phyloP scores from a whole-genome alignment of 306 rosid genomes.

The Inga laurina region DNA sequence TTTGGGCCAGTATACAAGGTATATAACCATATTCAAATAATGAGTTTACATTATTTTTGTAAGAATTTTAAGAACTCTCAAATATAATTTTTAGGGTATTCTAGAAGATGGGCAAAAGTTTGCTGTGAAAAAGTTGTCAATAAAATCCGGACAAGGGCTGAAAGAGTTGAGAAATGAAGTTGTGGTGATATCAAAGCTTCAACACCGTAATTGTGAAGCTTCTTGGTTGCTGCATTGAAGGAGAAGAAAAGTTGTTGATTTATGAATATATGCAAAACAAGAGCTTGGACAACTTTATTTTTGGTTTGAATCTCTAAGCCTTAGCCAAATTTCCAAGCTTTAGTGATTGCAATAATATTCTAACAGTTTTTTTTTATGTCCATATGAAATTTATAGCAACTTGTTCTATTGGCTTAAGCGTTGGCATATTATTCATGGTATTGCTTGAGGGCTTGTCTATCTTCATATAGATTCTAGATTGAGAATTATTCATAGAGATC shows the following conservation, averaged over 20 bases:
- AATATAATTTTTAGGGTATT: slow-evolving; percentile 27
- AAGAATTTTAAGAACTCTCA: background rate
- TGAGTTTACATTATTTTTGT: background rate
- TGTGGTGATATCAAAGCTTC: slow-evolving; percentile 38
- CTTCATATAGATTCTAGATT: slow-evolving; percentile 58
- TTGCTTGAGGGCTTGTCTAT: slow-evolving; percentile 50
- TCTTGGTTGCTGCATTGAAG: slow-evolving; percentile 51
- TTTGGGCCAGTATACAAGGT: slow-evolving; percentile 44
- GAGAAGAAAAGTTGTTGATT: slow-evolving; percentile 43
- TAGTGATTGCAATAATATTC: background rate
- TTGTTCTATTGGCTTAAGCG: slow-evolving; percentile 43
- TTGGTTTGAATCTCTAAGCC: slow-evolving; percentile 24
- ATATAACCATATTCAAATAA: slow-evolving; percentile 1
- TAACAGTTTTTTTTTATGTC: too few species aligned
- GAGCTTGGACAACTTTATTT: slow-evolving; percentile 39
- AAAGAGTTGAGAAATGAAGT: slow-evolving; percentile 53
- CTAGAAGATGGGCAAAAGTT: slow-evolving; percentile 34
- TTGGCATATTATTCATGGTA: slow-evolving; percentile 41
- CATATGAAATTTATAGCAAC: slow-evolving; percentile 32
- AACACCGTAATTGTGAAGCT: slow-evolving; percentile 52
- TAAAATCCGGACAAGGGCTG: slow-evolving; percentile 46
- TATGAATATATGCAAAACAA: slow-evolving; percentile 58
- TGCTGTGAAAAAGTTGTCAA: slow-evolving; percentile 52
- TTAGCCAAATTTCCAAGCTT: background rate
- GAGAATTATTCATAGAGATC: slow-evolving; percentile 57